Evolutionary conservation across 768 basidiomycete genomes (phyloP).

Genomic region (Kwoniella europaea): DNA sequence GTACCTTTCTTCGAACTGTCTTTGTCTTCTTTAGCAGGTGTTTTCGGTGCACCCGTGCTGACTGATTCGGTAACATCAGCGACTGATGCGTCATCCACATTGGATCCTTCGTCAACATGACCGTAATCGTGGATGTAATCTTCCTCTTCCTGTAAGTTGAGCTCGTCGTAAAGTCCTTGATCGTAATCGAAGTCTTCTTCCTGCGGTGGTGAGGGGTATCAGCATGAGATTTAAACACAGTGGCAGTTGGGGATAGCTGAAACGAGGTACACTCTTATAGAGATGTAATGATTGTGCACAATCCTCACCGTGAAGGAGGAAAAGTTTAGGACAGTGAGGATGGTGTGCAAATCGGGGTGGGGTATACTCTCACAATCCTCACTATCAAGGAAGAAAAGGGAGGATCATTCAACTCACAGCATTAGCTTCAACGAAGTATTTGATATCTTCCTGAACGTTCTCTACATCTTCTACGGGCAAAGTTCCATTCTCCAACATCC

Average conservation of each 20-base stretch:
- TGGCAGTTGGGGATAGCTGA: too few relatives aligned
- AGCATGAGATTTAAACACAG: not conserved
- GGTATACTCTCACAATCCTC: not conserved
- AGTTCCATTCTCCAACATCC: constrained; percentile 91
- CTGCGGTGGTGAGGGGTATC: constrained; percentile 60
- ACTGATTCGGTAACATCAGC: constrained; percentile 63
- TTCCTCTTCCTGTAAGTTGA: constrained; percentile 95
- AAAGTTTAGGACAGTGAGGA: too few relatives aligned
- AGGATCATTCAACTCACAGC: constrained; percentile 68
- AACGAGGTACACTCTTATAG: too few relatives aligned
- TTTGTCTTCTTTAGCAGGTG: constrained; percentile 47
- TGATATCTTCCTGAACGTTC: constrained; percentile 87
- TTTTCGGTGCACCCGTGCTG: constrained; percentile 35
- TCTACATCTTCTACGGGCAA: constrained; percentile 79
- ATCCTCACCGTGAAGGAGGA: too few relatives aligned
- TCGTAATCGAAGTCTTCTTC: constrained; percentile 98
- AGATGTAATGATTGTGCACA: too few relatives aligned
- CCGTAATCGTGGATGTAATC: constrained; percentile 75
- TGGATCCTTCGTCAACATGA: constrained; percentile 69
- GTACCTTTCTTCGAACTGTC: constrained; percentile 43
- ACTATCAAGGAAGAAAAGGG: not conserved
- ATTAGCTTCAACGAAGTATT: constrained; percentile 95
- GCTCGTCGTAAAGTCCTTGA: constrained; percentile 95
- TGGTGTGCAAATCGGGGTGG: not conserved
- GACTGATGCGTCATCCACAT: constrained; percentile 70